Base-by-base conservation (phyloP, 495 filamentous ascomycete genomes). In the Trichoderma erinaceum region DNA sequence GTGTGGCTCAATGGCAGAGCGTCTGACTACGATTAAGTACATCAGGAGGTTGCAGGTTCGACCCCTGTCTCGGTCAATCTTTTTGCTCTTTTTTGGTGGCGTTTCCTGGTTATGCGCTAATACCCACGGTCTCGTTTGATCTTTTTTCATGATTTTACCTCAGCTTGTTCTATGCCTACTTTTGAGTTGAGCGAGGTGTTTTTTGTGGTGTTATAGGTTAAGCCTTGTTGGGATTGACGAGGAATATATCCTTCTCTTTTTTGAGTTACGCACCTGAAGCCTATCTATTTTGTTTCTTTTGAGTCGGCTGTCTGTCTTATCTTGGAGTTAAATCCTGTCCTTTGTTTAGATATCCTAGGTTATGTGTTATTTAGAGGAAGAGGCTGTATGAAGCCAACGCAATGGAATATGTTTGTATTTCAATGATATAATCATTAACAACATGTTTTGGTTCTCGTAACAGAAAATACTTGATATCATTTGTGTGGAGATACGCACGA, bases 21-120 rank as follows among this genome's bases (percentile, higher is more conserved):
- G 56, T 61, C 56, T 61, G 56, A 61, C 56, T 61, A 61, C 56
- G 56, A 61, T 61, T 61, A 61, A 61, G 56, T 61, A 61, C 25
- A 61, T 61, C 56, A 61, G 56, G 56, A 61, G 56, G 56, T 61
- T 61, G 56, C 56, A 61, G 56, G 56, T 61, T 61, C 56, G 56
- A 61, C 56, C 56, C 56, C 56, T 61, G 56, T 61, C 56, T 61
- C 56, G 56, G 56, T 61, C 56, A 61, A 61, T 61, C 29, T 61
- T 61, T 56, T 61, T 27, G 2, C 11, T 32, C 25, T 27, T 18
- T 32, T 18, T 27, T 25, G 27, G 23, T 10, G 16, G 5, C 16
- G 27, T 32, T 61, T 32, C 27, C 16, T 61, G 25, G 12, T 13
- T 21, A 15, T 21, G 27, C 56, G 12, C 27, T 16, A 29, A 5